Evolutionary conservation across 2,329 filamentous ascomycete genomes (phyloP).

Genomic region (Botrytis pseudocinerea): DNA sequence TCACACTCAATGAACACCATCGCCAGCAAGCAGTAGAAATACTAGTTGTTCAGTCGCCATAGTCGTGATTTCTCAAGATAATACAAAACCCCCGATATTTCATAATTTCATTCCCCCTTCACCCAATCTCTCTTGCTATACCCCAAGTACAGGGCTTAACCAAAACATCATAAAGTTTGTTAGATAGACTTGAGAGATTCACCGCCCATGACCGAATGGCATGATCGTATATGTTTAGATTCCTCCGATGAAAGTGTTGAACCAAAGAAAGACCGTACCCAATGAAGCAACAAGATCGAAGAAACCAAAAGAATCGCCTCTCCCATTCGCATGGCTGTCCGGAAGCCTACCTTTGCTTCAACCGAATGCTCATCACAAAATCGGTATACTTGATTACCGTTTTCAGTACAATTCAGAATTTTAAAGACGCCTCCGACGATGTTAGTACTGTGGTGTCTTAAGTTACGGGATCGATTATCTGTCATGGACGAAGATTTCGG

Average conservation of each 20-base stretch:
- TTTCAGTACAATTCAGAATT: background rate
- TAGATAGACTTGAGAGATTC: background rate
- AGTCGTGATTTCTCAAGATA: background rate
- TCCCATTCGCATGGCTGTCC: background rate
- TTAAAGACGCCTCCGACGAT: background rate
- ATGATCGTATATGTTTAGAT: background rate
- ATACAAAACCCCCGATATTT: background rate
- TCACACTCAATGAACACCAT: background rate
- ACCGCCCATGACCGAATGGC: background rate
- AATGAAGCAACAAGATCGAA: background rate
- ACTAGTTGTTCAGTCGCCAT: background rate
- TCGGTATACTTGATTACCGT: background rate
- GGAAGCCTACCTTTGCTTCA: background rate
- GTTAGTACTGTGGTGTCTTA: background rate
- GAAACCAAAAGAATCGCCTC: background rate
- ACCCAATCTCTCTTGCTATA: background rate
- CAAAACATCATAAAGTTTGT: background rate
- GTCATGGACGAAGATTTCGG: background rate
- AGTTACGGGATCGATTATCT: background rate
- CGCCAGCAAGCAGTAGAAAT: background rate
- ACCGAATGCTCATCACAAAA: background rate
- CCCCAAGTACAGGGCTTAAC: background rate
- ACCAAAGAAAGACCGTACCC: background rate
- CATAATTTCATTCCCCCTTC: background rate
- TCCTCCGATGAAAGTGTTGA: no score